Percentiles rank a stretch among this genome's conserved stretches.
Evolutionary conservation across 2,329 filamentous ascomycete genomes (phyloP).

Genomic region (Lachnellula subtilissima): DNA sequence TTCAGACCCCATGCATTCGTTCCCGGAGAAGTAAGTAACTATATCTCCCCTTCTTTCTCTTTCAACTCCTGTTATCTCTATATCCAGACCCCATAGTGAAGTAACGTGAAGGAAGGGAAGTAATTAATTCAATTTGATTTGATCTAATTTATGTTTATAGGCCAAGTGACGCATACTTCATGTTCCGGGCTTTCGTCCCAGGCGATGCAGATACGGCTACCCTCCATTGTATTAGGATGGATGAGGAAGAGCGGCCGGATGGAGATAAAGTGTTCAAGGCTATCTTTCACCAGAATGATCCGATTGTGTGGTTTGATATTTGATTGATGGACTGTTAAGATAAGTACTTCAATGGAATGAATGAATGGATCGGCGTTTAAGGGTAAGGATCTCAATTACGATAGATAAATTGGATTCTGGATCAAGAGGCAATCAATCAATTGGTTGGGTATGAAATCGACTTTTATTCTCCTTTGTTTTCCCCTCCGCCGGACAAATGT

Average conservation of each 20-base stretch:
- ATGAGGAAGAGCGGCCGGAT: slow-evolving; percentile 39
- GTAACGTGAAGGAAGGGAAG: no score
- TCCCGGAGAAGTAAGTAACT: slow-evolving; percentile 6
- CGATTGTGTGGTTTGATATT: slow-evolving; percentile 51
- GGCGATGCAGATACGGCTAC: slow-evolving; percentile 36
- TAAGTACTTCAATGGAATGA: neutral
- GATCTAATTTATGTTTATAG: neutral
- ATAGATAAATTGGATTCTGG: neutral
- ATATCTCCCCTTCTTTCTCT: neutral
- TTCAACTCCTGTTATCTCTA: neutral
- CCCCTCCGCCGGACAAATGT: neutral
- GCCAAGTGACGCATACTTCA: slow-evolving; percentile 38
- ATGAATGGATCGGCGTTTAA: neutral
- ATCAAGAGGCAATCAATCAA: no score
- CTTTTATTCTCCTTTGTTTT: neutral
- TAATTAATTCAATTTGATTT: no score
- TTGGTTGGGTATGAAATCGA: slow-evolving; percentile 8
- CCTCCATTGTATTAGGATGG: slow-evolving; percentile 42
- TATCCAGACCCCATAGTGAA: neutral
- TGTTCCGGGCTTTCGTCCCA: slow-evolving; percentile 44
- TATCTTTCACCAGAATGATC: slow-evolving; percentile 43
- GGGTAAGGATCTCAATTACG: neutral
- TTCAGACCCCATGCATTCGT: slow-evolving; percentile 7
- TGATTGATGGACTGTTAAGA: slow-evolving; percentile 7
- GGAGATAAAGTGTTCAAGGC: slow-evolving; percentile 42